A percentile compares a stretch with the other conserved stretches of the same genome.
Evolutionary conservation across 2,329 filamentous ascomycete species (phyloP).

Genomic region (Cytospora leucostoma): DNA sequence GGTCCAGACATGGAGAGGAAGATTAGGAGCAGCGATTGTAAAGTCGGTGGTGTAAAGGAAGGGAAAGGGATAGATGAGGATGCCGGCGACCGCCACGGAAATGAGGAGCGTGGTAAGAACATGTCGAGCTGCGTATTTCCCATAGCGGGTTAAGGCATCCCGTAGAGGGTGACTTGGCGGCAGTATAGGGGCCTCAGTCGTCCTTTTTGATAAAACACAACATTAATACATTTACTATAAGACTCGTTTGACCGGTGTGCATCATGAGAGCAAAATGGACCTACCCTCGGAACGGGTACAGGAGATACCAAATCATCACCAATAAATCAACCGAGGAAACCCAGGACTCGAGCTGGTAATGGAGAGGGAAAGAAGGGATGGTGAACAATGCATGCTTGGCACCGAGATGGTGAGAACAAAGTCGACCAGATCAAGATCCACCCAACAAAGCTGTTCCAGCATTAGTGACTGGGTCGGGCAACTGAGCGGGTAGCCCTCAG

Average conservation of each 20-base stretch:
- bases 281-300: constrained; percentile 77
- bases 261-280: constrained; percentile 37
- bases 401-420: constrained; percentile 9
- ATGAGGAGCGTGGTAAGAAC: constrained; percentile 73
- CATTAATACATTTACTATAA: constrained; percentile 7
- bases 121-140: constrained; percentile 69
- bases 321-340: constrained; percentile 17
- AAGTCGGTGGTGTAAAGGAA: constrained; percentile 75
- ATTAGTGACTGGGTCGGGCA: not conserved
- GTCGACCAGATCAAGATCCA: constrained; percentile 11
- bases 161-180: constrained; percentile 66
- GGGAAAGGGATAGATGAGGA: constrained; percentile 73
- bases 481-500: constrained; percentile 2
- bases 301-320: constrained; percentile 73
- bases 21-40: constrained; percentile 67
- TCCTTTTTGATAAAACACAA: constrained; percentile 49
- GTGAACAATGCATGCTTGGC: constrained; percentile 27
- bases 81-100: constrained; percentile 69
- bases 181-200: constrained; percentile 71
- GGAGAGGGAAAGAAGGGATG: constrained; percentile 2
- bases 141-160: constrained; percentile 66
- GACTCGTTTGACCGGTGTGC: not conserved
- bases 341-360: constrained; percentile 15
- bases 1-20: constrained; percentile 82
- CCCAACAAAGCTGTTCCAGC: not conserved